Evolutionary conservation across 257 asterid species (phyloP), one percentile per base, ranked within the genome.

Genomic region (Dorcoceras hygrometricum): DNA sequence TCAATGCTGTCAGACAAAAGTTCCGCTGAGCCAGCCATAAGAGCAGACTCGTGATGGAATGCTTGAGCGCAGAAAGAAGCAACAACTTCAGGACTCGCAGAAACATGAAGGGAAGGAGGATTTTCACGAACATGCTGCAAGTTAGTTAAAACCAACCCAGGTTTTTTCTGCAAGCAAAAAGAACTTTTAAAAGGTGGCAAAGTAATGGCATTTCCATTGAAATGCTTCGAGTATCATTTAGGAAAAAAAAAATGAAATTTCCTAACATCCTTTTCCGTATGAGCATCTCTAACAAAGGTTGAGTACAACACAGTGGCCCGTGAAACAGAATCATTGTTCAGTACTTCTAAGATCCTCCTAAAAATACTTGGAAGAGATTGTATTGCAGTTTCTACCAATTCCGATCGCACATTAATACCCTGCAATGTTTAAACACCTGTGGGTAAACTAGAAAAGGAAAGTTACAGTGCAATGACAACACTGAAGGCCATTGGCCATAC

Each of bases 331-430:
- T 89, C 94, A 76, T 87, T 74, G 72, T 73, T 88, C 71, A 93
- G 69, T 28, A 87, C 89, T 81, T 88, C 91, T 67, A 90, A 67
- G 67, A 93, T 76, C 74, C 80, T 75, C 78, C 79, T 71, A 69
- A 93, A 93, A 71, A 87, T 93, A 69, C 78, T 64, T 5, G 99
- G 97, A 74, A 93, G 95, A 69, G 97, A 81, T 50, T 73, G 67
- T 63, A 68, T 78, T 59, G 97, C 95, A 59, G 96, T 78, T 75
- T 78, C 95, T 74, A 88, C 69, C 76, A 93, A 77, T 78, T 93
- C 99, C 71, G 84, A 80, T 83, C 90, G 81, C 69, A 88, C 95
- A 76, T 90, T 76, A 67, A 81, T 72, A 72, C 99, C 97, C 99
- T 90, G 88, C 63, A 73, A 63, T 76, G 59, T 28, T 57, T 65